Evolutionary conservation across 2,329 filamentous ascomycete genomes (phyloP), one percentile per base, ranked within the genome.

Genomic region (Madurella mycetomatis): DNA sequence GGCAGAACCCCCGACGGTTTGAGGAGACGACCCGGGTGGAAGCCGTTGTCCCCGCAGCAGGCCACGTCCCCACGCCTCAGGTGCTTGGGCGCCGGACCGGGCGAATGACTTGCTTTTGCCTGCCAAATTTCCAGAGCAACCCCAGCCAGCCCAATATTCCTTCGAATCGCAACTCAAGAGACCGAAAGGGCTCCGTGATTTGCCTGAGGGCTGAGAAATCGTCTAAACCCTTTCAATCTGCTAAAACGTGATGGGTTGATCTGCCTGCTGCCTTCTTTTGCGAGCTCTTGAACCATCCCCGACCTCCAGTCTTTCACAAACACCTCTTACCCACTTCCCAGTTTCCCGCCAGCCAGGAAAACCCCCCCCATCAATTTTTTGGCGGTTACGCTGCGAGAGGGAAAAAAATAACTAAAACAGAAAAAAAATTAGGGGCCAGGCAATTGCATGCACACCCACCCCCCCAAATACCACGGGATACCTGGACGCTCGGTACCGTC

Each of bases 61-160:
- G 40, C 32, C 19, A 37, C 34, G 40, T 41, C 44, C 46, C 47
- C 45, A 54, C 47, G 41, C 18, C 18, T 25, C 31, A 31, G 41
- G 30, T 18, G 51, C 47, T 53, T 53, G 60, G 46, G 56, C 49
- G 51, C 46, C 46, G 39, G 37, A 11, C 34, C 43, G 50, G 44
- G 42, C 53, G 55, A 63, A 61, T 62, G 55, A 45, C 47, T 51
- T 57, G 19, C 16, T 11, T 30, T 25, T 25, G 31, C 45, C n/a
- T 12, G 18, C 39, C 47, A 60, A 25, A 58, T 59, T 62, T 57
- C 61, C 61, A 60, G 62, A 58, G 58, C 55, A 57, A 52, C 60
- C 62, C 62, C 62, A 64, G 59, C 62, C 62, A 62, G 58, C 60
- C 52, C 60, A 55, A 63, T 63, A 62, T 56, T 62, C 51, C 52